Conservation (phyloP, 1,284 basidiomycete genomes). For the Naganishia albida region DNA sequence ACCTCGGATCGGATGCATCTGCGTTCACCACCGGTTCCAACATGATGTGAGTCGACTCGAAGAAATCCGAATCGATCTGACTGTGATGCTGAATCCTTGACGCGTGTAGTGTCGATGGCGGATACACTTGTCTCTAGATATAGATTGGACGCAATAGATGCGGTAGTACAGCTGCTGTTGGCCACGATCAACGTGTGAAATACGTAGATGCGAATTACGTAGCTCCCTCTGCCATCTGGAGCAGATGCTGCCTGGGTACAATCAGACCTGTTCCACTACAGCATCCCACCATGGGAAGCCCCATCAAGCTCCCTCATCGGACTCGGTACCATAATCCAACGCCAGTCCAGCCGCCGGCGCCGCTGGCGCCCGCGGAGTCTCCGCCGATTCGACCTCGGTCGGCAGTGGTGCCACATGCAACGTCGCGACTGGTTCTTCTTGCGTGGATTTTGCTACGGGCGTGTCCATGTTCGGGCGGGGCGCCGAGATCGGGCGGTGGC, state of each 20-base stretch:
- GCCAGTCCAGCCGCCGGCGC: not conserved
- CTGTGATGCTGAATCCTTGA: slow-evolving; percentile 4
- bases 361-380: not conserved
- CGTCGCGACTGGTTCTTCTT: no score
- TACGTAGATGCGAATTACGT: no score
- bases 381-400: not conserved
- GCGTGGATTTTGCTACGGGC: no score
- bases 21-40: slow-evolving; percentile 49
- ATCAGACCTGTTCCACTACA: not conserved
- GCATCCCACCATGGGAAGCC: not conserved
- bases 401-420: no score
- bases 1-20: slow-evolving; percentile 50
- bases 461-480: no score
- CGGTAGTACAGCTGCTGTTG: no score
- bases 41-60: slow-evolving; percentile 39
- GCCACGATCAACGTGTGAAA: no score
- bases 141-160: no score
- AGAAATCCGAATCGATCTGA: slow-evolving; percentile 31
- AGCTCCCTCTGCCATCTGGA: no score
- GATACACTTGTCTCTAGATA: slow-evolving; percentile 38
- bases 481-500: no score
- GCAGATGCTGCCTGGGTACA: no score
- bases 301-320: not conserved
- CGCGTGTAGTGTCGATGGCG: slow-evolving; percentile 37
- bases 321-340: slow-evolving; percentile 20